Conservation (phyloP, 768 basidiomycete species). For the Termitomyces sp. region DNA sequence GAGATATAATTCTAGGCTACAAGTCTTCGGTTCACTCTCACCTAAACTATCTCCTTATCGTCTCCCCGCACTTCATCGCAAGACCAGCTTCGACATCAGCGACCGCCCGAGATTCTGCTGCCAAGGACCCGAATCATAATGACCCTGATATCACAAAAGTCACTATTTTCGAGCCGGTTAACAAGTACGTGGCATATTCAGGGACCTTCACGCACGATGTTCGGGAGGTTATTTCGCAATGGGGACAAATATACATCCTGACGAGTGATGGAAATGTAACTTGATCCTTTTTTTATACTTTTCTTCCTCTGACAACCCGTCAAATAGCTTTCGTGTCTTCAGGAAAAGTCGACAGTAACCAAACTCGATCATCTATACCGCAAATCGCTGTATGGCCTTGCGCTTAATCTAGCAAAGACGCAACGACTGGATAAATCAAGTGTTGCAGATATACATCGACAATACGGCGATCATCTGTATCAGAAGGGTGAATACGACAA, state of each 20-base stretch:
- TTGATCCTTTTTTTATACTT: neutral
- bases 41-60: slow-evolving; percentile 82
- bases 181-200: slow-evolving; percentile 83
- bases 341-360: slow-evolving; percentile 75
- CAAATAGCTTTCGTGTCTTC: slow-evolving; percentile 53
- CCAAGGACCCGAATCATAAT: slow-evolving; percentile 35
- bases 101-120: slow-evolving; percentile 70
- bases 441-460: slow-evolving; percentile 83
- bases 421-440: slow-evolving; percentile 67
- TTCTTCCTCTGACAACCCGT: neutral
- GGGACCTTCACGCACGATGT: slow-evolving; percentile 82
- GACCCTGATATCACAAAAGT: slow-evolving; percentile 70
- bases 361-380: slow-evolving; percentile 85
- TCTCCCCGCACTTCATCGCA: slow-evolving; percentile 79
- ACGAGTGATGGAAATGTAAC: slow-evolving; percentile 74
- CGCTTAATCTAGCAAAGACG: slow-evolving; percentile 77
- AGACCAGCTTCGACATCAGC: slow-evolving; percentile 60
- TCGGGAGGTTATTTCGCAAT: slow-evolving; percentile 73
- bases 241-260: slow-evolving; percentile 76
- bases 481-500: slow-evolving; percentile 87
- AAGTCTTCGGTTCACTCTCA: slow-evolving; percentile 77
- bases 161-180: slow-evolving; percentile 86
- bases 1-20: slow-evolving; percentile 36
- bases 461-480: slow-evolving; percentile 91
- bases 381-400: slow-evolving; percentile 72